Evolutionary conservation across 108 stramenopile species (phyloP), one percentile per base, ranked within the genome.

Genomic region (Pseudonitzschia pungens): DNA sequence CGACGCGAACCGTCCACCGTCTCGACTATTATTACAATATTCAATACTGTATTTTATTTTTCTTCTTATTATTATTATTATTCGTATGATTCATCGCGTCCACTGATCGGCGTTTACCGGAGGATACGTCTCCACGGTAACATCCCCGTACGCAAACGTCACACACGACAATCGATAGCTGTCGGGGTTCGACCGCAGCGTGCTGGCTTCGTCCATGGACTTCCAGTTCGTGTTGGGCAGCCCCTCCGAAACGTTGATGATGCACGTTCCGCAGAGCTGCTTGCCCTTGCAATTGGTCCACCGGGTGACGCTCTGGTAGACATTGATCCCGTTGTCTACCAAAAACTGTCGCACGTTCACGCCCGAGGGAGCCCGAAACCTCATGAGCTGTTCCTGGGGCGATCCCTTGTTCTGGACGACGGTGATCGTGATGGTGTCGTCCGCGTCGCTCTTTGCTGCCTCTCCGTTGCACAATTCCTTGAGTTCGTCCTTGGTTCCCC

Each of bases 281-380:
- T 95, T 94, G 40, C 97, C 97, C 70, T 96, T 93, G 83, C 97
- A 97, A 79, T 96, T 97, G 51, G 97, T 96, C 95, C 95, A 97
- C 36, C 94, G 74, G 44, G 97, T 96, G 26, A 96, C 59, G 60
- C 86, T 88, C 72, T 95, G 97, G 83, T 97, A 97, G 26, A 97
- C 97, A 78, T 97, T 97, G 62, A 95, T 93, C 31, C 83, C 91
- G 75, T 96, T 94, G 56, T 89, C 93, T 11, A 92, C 87, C n/a
- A 93, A 68, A 43, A 95, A 72, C 64, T 96, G 76, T 6, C 93
- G 87, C 12, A 96, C 72, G 74, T 96, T 95, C 43, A 79, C 82
- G 9, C 97, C 94, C 18, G 80, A 73, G 45, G 81, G 72, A 64
- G 86, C 93, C 65, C 70, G 67, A 12, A 89, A 67, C 66, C 57